phyloP scores from a whole-genome alignment of 306 rosid genomes.

The Cucurbita moschata region DNA sequence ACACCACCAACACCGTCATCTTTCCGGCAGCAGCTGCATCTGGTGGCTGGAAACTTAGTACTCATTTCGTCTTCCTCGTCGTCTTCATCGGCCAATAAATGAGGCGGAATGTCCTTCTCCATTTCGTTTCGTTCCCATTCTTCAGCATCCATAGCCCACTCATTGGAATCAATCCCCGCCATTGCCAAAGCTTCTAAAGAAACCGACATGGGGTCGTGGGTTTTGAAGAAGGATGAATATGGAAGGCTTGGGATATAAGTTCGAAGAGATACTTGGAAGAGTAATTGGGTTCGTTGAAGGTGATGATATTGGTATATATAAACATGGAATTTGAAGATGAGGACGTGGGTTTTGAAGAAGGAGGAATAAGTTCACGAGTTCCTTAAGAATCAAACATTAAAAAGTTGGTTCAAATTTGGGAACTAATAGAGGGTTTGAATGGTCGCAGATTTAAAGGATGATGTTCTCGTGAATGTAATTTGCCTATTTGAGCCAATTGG shows the following conservation, averaged over 20 bases:
- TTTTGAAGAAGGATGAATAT: too few relatives aligned
- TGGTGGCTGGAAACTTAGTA: not conserved
- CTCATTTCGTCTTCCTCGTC: not conserved
- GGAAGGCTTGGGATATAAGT: not conserved
- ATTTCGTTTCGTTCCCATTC: not conserved
- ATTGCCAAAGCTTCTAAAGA: conserved; percentile 2
- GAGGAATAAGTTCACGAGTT: not conserved
- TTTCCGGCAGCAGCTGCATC: not conserved
- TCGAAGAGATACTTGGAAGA: not conserved
- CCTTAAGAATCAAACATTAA: not conserved
- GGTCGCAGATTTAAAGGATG: not conserved
- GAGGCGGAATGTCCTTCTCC: not conserved
- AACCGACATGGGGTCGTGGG: not conserved
- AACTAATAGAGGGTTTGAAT: not conserved
- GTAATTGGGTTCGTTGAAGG: not conserved
- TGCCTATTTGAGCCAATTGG: not conserved
- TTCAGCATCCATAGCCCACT: not conserved
- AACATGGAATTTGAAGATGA: not conserved
- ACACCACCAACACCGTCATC: not conserved
- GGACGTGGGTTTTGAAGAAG: not conserved
- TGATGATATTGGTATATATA: not conserved
- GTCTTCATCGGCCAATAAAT: not conserved
- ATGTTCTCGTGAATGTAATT: not conserved
- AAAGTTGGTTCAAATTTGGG: not conserved
- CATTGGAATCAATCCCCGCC: not conserved